Evolutionary conservation across 169 alveolate genomes (phyloP).

Genomic region (Plasmodium coatneyi): DNA sequence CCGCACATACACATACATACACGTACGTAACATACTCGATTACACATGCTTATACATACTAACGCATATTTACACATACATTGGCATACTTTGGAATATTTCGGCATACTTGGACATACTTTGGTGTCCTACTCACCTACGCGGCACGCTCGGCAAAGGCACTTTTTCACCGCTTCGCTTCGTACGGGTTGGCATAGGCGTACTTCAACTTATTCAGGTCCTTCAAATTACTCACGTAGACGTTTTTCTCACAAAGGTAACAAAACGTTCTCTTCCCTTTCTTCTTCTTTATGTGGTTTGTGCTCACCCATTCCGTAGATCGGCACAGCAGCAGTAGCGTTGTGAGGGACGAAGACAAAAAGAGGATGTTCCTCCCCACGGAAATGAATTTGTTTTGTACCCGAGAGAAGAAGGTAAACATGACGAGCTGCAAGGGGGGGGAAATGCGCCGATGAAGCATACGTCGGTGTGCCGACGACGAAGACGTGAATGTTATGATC

Average conservation of each 20-base stretch:
- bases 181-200: conserved; percentile 72
- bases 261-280: conserved; percentile 70
- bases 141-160: background rate
- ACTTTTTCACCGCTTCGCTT: conserved; percentile 18
- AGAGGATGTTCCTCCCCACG: conserved; percentile 62
- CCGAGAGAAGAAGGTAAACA: conserved; percentile 68
- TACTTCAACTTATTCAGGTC: conserved; percentile 63
- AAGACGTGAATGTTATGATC: background rate
- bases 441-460: background rate
- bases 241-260: conserved; percentile 70
- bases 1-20: background rate
- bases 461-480: background rate
- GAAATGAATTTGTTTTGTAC: conserved; percentile 53
- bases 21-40: background rate
- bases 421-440: conserved; percentile 40
- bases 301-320: conserved; percentile 73
- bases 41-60: background rate
- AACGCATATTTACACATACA: too few species aligned
- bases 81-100: background rate
- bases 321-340: conserved; percentile 38
- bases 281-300: conserved; percentile 68
- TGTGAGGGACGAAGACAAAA: conserved; percentile 67
- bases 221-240: conserved; percentile 51
- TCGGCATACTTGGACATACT: background rate
- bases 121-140: background rate